Base-by-base conservation (phyloP, 306 rosid species). In the Mucuna pruriens region DNA sequence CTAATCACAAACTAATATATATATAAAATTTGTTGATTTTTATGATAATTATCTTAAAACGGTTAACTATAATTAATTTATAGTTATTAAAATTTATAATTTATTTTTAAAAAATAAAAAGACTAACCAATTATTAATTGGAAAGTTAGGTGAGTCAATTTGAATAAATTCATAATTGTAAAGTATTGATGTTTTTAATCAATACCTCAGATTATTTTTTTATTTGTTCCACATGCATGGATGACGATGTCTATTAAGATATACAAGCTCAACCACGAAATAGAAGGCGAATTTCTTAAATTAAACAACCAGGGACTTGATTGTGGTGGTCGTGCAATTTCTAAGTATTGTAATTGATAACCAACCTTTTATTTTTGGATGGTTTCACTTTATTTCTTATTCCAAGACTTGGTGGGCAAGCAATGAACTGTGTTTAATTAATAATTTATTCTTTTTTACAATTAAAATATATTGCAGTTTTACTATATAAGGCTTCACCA, bases 361-460 rank as follows among this genome's bases (percentile, higher is more conserved):
- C 20, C 60, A 52, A 20, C 61, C 62, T 20, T 54, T 54, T 22
- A 0, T 7, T 60, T 26, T 60, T 31, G 10, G 2, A 19, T 29
- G 46, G 10, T 34, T 72, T 73, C 38, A 63, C 19, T n/a, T 77
- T 36, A 16, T 51, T 58, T 60, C 1, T 5, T 52, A 67, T 39
- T 74, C 63, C 42, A 29, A 15, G 17, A 49, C 86, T 83, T 83
- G 83, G 54, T 3, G 0, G 20, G 45, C 86, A 83, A 83, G 86
- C 51, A 25, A 61, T 62, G 40, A 20, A 19, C 5, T 31, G 0
- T 6, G 15, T 7, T 62, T 29, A n/a, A n/a, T n/a, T 7, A 15
- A 17, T 4, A 64, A 31, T 61, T 61, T 61, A 19, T 61, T 61
- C 36, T 13, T 26, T 60, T 40, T 2, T 10, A 40, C 20, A 44